Evolutionary conservation across 2,329 filamentous ascomycete genomes (phyloP), one percentile per base, ranked within the genome.

Genomic region (Claviceps sp.): DNA sequence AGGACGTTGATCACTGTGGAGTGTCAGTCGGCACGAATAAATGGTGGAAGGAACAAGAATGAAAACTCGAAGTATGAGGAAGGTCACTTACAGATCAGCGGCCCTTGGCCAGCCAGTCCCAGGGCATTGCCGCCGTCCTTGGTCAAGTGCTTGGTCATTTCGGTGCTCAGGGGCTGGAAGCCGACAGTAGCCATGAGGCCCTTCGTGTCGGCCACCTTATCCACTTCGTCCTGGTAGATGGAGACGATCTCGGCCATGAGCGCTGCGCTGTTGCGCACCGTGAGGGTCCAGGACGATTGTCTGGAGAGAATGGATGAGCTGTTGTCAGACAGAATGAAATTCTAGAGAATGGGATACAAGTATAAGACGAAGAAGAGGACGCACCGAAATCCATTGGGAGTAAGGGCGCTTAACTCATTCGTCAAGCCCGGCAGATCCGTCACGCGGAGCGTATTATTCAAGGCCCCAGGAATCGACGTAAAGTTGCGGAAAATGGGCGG

Each of bases 81-180:
- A n/a, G 11, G 3, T n/a, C 5, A 18, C 43, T 8, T 45, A 45
- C 43, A 45, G 9, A 14, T 58, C 11, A 64, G 47, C 2, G 63
- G 60, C 0, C 59, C 62, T 16, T 63, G 55, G 2, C 54, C 58
- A 0, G 51, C 58, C 5, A 69, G 55, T 13, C 65, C 63, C 8
- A 63, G 59, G 5, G 64, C 41, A 24, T 67, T 68, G 1, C 66
- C 65, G 14, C 63, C 64, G 1, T 62, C 63, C 49, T 67, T 65
- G 45, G 55, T 55, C 54, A 71, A 68, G 20, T 62, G 52, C 4
- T 62, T 58, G 6, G 65, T 63, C 54, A 69, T 60, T 40, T 64
- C 62, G 6, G 62, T 62, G 0, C 71, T 68, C 48, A 75, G 66
- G 13, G 67, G 70, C 54, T 77, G 72, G 47, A 69, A 61, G 48